Evolutionary conservation across 1,284 basidiomycete genomes (phyloP).

Genomic region (Leccinum laetum): DNA sequence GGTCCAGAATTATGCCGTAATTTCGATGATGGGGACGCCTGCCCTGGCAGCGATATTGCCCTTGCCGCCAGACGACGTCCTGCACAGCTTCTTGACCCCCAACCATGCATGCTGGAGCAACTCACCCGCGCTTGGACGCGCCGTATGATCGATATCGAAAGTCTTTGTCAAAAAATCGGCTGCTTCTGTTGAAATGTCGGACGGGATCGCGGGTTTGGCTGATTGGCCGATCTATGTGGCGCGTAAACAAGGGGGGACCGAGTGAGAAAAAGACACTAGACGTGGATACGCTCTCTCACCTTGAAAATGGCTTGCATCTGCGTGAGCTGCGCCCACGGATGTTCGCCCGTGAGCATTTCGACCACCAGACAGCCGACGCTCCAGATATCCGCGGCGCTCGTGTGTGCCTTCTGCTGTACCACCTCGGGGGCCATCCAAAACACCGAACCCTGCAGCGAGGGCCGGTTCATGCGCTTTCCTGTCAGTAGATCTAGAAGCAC

Average conservation of each 20-base stretch:
- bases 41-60: constrained; percentile 8
- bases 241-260: background rate
- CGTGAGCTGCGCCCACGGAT: constrained; percentile 97
- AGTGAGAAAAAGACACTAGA: background rate
- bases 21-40: constrained; percentile 30
- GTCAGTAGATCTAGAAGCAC: constrained; percentile 67
- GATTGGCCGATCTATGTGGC: constrained; percentile 73
- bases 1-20: constrained; percentile 20
- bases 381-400: constrained; percentile 98
- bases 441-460: constrained; percentile 94
- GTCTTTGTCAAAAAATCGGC: constrained; percentile 84
- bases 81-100: constrained; percentile 36
- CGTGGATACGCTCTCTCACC: constrained; percentile 43
- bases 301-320: constrained; percentile 99
- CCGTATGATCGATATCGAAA: constrained; percentile 83
- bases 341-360: constrained; percentile 98
- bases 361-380: constrained; percentile 97
- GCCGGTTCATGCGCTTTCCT: constrained; percentile 80
- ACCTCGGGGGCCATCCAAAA: constrained; percentile 99
- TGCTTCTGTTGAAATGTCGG: constrained; percentile 85
- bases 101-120: constrained; percentile 81
- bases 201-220: constrained; percentile 81
- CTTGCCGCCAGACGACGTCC: constrained; percentile 11
- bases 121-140: constrained; percentile 79
- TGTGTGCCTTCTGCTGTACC: constrained; percentile 94